Percentiles rank a stretch among this genome's conserved stretches.
phyloP scores from a whole-genome alignment of 768 basidiomycete genomes.

The Pisolithus marmoratus region DNA sequence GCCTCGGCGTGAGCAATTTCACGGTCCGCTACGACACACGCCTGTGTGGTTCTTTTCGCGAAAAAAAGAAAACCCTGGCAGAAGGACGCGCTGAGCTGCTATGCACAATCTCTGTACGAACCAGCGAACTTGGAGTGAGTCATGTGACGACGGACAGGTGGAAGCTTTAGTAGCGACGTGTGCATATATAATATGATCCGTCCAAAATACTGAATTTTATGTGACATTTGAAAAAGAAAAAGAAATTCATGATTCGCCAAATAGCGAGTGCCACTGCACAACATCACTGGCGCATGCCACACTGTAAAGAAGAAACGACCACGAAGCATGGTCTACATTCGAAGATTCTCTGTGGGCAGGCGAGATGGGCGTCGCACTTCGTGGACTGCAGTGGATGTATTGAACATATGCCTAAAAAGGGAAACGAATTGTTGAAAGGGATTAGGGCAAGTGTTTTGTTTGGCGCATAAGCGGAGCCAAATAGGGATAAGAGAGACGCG shows the following conservation, averaged over 20 bases:
- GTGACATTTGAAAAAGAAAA: neutral
- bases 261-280: constrained; percentile 1
- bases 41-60: too few species aligned
- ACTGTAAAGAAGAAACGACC: too few species aligned
- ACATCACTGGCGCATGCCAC: too few species aligned
- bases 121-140: too few species aligned
- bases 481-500: constrained; percentile 36
- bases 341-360: neutral
- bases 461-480: constrained; percentile 36
- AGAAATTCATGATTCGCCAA: constrained; percentile 29
- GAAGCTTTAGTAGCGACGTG: constrained; percentile 15
- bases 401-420: constrained; percentile 2
- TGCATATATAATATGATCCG: neutral
- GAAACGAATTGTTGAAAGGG: constrained; percentile 7
- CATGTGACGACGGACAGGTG: constrained; percentile 23
- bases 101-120: too few species aligned
- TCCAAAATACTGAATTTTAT: neutral
- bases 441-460: constrained; percentile 34
- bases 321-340: too few species aligned
- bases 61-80: neutral
- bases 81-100: neutral
- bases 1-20: neutral
- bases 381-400: too few species aligned
- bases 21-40: too few species aligned
- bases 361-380: too few species aligned